These are phyloP conservation scores for Trametes gibbosa DNA, from an alignment of 768 basidiomycete species.

Conservation along the genomic window DNA sequence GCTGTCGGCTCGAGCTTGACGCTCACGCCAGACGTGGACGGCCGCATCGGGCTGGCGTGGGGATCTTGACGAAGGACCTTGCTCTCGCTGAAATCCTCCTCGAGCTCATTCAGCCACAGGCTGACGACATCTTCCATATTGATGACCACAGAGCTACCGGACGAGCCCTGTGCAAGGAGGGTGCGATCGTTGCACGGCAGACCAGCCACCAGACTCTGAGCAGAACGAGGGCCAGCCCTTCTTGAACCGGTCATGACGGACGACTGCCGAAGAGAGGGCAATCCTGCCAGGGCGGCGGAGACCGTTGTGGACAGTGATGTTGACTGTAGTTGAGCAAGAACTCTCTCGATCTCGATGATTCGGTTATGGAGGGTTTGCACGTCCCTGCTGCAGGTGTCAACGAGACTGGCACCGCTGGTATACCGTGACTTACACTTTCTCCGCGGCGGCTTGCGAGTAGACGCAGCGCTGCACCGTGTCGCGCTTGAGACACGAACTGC, in stretches of 20 bases:
- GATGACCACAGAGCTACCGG: slow-evolving; percentile 49
- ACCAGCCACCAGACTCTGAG: slow-evolving; percentile 18
- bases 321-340: slow-evolving; percentile 47
- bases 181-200: slow-evolving; percentile 36
- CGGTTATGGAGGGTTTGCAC: slow-evolving; percentile 83
- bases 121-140: slow-evolving; percentile 55
- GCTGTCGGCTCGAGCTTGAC: slow-evolving; percentile 38
- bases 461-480: slow-evolving; percentile 70
- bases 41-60: slow-evolving; percentile 7
- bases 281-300: slow-evolving; percentile 19
- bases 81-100: slow-evolving; percentile 30
- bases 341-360: slow-evolving; percentile 65
- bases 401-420: too few relatives aligned
- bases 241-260: slow-evolving; percentile 9
- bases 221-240: background rate
- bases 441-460: slow-evolving; percentile 79
- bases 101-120: slow-evolving; percentile 60
- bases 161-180: slow-evolving; percentile 37
- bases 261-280: slow-evolving; percentile 17
- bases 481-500: slow-evolving; percentile 75
- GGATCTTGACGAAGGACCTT: slow-evolving; percentile 22
- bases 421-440: slow-evolving; percentile 66
- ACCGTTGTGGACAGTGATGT: slow-evolving; percentile 20
- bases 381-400: slow-evolving; percentile 44
- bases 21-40: slow-evolving; percentile 7